These are phyloP conservation scores for Inonotus hispidus DNA, from an alignment of 1,284 basidiomycete genomes.

Conservation along the genomic window DNA sequence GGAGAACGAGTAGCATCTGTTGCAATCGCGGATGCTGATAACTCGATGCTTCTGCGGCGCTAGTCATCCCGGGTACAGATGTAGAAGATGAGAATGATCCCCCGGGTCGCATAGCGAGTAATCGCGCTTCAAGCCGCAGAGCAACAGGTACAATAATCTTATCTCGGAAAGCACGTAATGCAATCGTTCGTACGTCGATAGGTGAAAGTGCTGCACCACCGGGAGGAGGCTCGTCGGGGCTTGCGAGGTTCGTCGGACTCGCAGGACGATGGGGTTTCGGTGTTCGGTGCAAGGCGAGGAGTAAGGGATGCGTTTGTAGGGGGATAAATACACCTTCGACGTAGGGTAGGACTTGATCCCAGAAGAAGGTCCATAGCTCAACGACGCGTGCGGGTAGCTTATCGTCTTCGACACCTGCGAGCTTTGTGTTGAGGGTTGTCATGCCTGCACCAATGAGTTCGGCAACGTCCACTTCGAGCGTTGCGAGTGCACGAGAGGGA, in stretches of 20 bases:
- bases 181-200: constrained; percentile 78
- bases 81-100: constrained; percentile 23
- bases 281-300: constrained; percentile 61
- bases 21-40: constrained; percentile 64
- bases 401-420: constrained; percentile 68
- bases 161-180: constrained; percentile 79
- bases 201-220: constrained; percentile 34
- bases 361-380: constrained; percentile 93
- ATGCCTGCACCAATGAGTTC: constrained; percentile 86
- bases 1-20: constrained; percentile 78
- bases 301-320: constrained; percentile 65
- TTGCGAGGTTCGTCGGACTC: constrained; percentile 3
- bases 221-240: neutral
- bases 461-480: constrained; percentile 73
- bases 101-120: constrained; percentile 40
- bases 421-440: constrained; percentile 85
- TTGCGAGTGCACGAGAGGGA: constrained; percentile 56
- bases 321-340: constrained; percentile 80
- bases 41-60: constrained; percentile 40
- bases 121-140: constrained; percentile 45
- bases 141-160: constrained; percentile 65
- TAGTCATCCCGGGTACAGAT: neutral
- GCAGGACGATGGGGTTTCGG: constrained; percentile 36
- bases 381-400: constrained; percentile 73
- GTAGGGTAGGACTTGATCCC: constrained; percentile 88